Base-by-base conservation (phyloP, 106 monocot species). In the Narthecium ossifragum region DNA sequence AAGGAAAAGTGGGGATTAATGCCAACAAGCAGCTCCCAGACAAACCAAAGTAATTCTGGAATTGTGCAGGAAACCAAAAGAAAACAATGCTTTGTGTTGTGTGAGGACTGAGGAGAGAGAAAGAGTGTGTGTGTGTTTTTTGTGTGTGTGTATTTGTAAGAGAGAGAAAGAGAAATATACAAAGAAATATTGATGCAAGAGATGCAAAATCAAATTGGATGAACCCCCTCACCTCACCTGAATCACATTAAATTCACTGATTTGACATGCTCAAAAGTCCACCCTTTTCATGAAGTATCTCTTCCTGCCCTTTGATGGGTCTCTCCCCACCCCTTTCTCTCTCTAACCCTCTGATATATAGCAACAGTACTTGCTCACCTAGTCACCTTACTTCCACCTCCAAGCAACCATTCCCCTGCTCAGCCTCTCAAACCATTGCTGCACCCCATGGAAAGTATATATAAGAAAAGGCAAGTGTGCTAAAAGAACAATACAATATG, bases 181-280 rank as follows among this genome's bases (percentile, higher is more conserved):
- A 41, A 25, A 43, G 3, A 62, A 41, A 17, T 23, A n/a, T n/a
- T n/a, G n/a, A n/a, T n/a, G n/a, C n/a, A n/a, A n/a, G n/a, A 57
- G 26, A 34, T 20, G 61, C 47, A 69, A 31, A 31, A 68, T 54
- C 17, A 55, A 53, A 61, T 69, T 70, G 48, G 18, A 43, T 43
- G 18, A 11, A 43, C 14, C 14, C 43, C 14, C 18, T 39, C 9
- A 39, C 39, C 60, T 64, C 59, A 73, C 59, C 68, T 53, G 32
- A 40, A 31, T 47, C 50, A 65, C 71, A 71, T 71, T 70, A 68
- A 75, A 49, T 64, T 62, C 60, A 61, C 50, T 79, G 81, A 85
- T 73, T 75, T 75, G 85, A 81, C 85, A 73, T 85, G 65, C 34
- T 73, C 66, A 67, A 78, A 84, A 80, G 77, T 77, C 88, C 74